Percentiles rank a stretch among this genome's conserved stretches.
These are phyloP conservation scores for Coemansia sp. DNA, from an alignment of 192 early-diverging fungal species.

Conservation along the genomic window DNA sequence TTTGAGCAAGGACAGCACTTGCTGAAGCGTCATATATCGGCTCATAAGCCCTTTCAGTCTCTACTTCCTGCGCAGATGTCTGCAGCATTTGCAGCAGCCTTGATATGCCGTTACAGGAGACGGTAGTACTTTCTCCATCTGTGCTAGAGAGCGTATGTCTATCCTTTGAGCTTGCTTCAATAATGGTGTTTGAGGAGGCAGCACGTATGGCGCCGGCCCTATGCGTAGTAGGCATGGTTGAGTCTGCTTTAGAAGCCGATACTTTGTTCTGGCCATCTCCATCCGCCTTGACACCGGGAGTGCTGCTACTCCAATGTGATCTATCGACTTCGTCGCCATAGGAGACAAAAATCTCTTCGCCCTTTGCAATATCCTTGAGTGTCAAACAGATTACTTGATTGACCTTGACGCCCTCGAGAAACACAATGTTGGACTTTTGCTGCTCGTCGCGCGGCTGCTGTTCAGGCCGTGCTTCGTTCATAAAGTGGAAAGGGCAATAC, in stretches of 20 bases:
- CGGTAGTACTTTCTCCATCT: background rate
- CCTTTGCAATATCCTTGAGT: conserved; percentile 62
- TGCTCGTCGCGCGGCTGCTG: background rate
- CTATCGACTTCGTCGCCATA: conserved; percentile 85
- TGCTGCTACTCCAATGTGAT: conserved; percentile 60
- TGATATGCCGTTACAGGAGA: background rate
- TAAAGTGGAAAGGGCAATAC: conserved; percentile 90
- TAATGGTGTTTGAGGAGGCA: background rate
- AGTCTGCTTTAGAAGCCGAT: background rate
- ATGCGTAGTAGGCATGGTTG: background rate
- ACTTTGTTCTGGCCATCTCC: background rate
- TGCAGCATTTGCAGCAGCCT: conserved; percentile 2
- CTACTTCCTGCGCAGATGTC: background rate
- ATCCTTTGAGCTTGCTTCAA: background rate
- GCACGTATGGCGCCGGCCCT: conserved; percentile 6
- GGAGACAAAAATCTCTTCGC: conserved; percentile 84
- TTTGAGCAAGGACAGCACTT: background rate
- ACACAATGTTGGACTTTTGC: conserved; percentile 57
- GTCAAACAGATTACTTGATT: conserved; percentile 89
- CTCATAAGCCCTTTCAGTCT: background rate
- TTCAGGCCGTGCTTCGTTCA: conserved; percentile 69
- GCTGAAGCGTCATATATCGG: background rate
- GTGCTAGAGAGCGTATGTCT: background rate
- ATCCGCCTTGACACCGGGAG: background rate
- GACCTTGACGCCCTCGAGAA: conserved; percentile 74